Evolutionary conservation across 352 stramenopile genomes (phyloP).

Genomic region (Phytophthora idaei): DNA sequence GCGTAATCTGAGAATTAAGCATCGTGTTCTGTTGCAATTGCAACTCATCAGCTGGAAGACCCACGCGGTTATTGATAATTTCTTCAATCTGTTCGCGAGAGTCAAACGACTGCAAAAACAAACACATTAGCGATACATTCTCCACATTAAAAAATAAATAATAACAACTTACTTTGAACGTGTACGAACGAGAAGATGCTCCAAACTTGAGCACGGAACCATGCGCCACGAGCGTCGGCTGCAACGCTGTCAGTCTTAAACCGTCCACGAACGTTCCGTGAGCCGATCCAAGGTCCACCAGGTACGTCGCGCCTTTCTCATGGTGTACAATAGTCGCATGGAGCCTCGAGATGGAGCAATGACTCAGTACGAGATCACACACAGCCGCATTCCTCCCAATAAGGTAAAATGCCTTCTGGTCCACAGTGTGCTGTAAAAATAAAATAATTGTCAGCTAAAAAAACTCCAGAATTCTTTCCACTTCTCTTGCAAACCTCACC

Average conservation of each 20-base stretch:
- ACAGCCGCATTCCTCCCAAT: conserved; percentile 77
- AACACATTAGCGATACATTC: background rate
- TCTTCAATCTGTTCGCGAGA: conserved; percentile 76
- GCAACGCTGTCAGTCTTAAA: conserved; percentile 55
- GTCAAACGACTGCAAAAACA: conserved; percentile 56
- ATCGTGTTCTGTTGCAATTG: conserved; percentile 82
- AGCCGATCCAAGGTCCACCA: conserved; percentile 79
- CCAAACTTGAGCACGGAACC: conserved; percentile 77
- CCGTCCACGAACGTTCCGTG: conserved; percentile 83
- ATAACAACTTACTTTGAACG: conserved; percentile 61
- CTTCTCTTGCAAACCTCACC: conserved; percentile 35
- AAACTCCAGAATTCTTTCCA: background rate
- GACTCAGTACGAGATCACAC: conserved; percentile 81
- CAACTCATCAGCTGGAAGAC: conserved; percentile 61
- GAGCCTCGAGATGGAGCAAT: conserved; percentile 85
- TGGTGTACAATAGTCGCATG: conserved; percentile 81
- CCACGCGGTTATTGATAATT: conserved; percentile 54
- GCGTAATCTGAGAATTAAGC: conserved; percentile 78
- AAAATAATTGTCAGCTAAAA: conserved; percentile 2
- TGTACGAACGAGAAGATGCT: conserved; percentile 77
- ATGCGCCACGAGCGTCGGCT: conserved; percentile 73
- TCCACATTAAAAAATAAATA: background rate
- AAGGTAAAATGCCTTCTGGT: conserved; percentile 78
- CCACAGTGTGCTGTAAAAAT: conserved; percentile 66
- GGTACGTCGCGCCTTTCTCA: conserved; percentile 70